These are phyloP conservation scores for Hanseniaspora uvarum DNA, from an alignment of 1,139 yeast species.

Conservation along the genomic window DNA sequence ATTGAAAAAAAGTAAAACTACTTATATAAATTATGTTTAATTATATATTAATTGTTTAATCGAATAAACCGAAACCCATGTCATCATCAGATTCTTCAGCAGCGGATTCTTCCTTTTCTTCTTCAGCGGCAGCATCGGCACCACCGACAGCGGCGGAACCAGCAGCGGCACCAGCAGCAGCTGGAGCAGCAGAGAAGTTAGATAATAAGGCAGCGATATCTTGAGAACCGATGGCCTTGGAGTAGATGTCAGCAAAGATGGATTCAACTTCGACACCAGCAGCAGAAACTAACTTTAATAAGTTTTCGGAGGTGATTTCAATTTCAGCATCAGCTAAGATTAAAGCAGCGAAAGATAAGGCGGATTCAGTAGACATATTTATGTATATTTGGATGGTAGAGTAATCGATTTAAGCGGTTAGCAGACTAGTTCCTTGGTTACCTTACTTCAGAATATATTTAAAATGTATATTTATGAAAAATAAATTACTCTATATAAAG, in stretches of 20 bases:
- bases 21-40: neutral
- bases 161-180: conserved; percentile 51
- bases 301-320: conserved; percentile 69
- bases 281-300: conserved; percentile 56
- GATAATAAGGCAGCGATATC: conserved; percentile 66
- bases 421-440: conserved; percentile 58
- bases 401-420: conserved; percentile 47
- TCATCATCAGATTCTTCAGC: conserved; percentile 58
- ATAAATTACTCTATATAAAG: too few relatives aligned
- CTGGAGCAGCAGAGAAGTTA: conserved; percentile 67
- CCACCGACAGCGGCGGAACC: conserved; percentile 49
- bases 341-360: conserved; percentile 80
- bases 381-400: conserved; percentile 29
- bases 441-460: neutral
- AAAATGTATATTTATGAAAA: too few relatives aligned
- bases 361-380: conserved; percentile 69
- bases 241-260: conserved; percentile 73
- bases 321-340: conserved; percentile 77
- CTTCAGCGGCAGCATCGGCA: conserved; percentile 49
- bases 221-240: conserved; percentile 72
- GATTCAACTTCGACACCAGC: conserved; percentile 60
- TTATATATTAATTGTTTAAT: conserved; percentile 36
- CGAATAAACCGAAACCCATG: conserved; percentile 82
- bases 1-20: neutral
- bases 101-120: conserved; percentile 48